Conservation (phyloP, 148 eudicot species). For the Pouteria glomerata region DNA sequence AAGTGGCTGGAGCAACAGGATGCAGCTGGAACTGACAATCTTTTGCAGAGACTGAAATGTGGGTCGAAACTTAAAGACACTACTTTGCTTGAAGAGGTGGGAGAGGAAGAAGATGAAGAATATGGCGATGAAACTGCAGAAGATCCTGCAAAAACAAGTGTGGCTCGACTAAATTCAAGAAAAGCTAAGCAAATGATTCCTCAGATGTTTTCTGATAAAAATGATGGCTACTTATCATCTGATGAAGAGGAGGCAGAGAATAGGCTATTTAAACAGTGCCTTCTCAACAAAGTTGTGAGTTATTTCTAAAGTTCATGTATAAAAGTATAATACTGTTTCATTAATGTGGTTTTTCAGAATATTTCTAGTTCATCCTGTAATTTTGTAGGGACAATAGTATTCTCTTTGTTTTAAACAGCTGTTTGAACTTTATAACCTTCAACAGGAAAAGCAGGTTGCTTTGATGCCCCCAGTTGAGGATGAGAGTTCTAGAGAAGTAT, state of each 20-base stretch:
- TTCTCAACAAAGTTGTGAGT: slow-evolving; percentile 52
- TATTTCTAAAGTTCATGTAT: background rate
- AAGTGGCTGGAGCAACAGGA: slow-evolving; percentile 94
- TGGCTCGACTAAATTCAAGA: slow-evolving; percentile 39
- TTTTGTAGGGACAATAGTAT: background rate
- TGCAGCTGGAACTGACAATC: slow-evolving; percentile 78
- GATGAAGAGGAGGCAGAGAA: slow-evolving; percentile 72
- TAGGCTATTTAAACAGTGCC: slow-evolving; percentile 40
- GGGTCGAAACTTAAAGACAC: slow-evolving; percentile 40
- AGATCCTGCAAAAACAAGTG: slow-evolving; percentile 18
- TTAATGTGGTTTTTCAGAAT: background rate
- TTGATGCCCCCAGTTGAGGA: slow-evolving; percentile 50
- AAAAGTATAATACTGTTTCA: background rate
- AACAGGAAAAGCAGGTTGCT: slow-evolving; percentile 34
- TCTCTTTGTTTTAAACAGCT: background rate
- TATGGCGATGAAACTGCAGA: slow-evolving; percentile 34
- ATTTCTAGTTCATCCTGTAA: background rate
- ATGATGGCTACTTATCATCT: slow-evolving; percentile 70
- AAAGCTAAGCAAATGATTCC: slow-evolving; percentile 72
- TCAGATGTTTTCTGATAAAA: slow-evolving; percentile 69
- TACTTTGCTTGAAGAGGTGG: slow-evolving; percentile 35
- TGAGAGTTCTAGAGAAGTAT: slow-evolving; percentile 65
- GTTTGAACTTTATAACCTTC: slow-evolving; percentile 21
- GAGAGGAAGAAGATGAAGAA: slow-evolving; percentile 26
- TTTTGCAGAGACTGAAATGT: slow-evolving; percentile 63